Conservation (phyloP, 352 stramenopile genomes). For the Globisporangium parvum region DNA sequence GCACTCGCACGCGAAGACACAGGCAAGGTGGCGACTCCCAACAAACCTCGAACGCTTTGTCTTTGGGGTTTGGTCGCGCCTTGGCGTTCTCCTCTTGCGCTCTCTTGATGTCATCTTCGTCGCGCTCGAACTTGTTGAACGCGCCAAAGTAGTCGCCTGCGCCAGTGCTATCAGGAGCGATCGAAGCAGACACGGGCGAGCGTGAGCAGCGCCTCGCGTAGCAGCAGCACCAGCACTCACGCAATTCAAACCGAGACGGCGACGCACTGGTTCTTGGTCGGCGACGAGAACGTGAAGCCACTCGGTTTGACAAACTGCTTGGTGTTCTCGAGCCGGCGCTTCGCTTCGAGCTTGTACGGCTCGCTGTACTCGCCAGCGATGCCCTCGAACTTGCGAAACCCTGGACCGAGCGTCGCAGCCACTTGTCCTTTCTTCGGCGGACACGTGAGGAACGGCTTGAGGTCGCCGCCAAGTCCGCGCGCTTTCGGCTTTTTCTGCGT, state of each 20-base stretch:
- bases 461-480: slow-evolving; percentile 42
- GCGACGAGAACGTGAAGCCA: slow-evolving; percentile 58
- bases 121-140: slow-evolving; percentile 55
- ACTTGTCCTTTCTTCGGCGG: slow-evolving; percentile 57
- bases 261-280: slow-evolving; percentile 49
- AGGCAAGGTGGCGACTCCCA: not conserved
- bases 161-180: slow-evolving; percentile 36
- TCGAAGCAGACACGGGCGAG: not conserved
- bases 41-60: slow-evolving; percentile 41
- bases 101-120: slow-evolving; percentile 59
- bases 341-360: slow-evolving; percentile 64
- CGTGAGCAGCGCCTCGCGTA: not conserved
- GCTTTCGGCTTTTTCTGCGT: slow-evolving; percentile 34
- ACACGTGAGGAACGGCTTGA: slow-evolving; percentile 73
- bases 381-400: slow-evolving; percentile 57
- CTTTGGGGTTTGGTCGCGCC: slow-evolving; percentile 43
- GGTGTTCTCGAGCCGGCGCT: slow-evolving; percentile 64
- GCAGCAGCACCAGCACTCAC: not conserved
- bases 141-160: slow-evolving; percentile 69
- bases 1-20: not conserved
- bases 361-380: slow-evolving; percentile 56
- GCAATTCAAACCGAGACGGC: not conserved
- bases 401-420: slow-evolving; percentile 53
- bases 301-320: slow-evolving; percentile 63
- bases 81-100: slow-evolving; percentile 33